Percentiles rank a stretch among this genome's conserved stretches.
Evolutionary conservation across 2,329 filamentous ascomycete genomes (phyloP).

Genomic region (Paecilomyces fulvus): DNA sequence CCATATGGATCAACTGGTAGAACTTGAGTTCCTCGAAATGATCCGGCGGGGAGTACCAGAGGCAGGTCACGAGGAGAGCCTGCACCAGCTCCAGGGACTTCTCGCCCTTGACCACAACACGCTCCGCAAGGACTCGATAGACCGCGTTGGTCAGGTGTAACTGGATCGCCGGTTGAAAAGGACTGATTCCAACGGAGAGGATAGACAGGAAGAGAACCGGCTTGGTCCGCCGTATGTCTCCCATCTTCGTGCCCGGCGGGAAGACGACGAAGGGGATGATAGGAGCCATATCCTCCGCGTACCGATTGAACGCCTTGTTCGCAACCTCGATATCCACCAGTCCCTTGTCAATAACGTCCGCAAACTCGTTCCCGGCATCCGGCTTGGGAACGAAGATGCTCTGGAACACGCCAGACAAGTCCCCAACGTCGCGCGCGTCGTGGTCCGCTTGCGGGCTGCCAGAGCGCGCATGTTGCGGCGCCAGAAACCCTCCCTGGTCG

Average conservation of each 20-base stretch:
- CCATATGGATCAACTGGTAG: conserved; percentile 76
- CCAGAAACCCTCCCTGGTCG: conserved; percentile 6
- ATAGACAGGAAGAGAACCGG: conserved; percentile 53
- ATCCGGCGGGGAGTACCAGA: conserved; percentile 81
- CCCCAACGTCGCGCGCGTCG: conserved; percentile 12
- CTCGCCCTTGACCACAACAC: conserved; percentile 64
- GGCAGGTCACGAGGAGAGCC: conserved; percentile 62
- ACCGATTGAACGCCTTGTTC: conserved; percentile 49
- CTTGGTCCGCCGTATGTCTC: conserved; percentile 48
- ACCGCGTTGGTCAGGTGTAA: conserved; percentile 58
- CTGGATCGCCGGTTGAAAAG: conserved; percentile 49
- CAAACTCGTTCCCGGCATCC: conserved; percentile 21
- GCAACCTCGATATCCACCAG: conserved; percentile 46
- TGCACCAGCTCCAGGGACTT: conserved; percentile 81
- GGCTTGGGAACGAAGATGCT: conserved; percentile 7
- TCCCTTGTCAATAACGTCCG: conserved; percentile 41
- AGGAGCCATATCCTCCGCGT: conserved; percentile 45
- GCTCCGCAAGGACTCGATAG: conserved; percentile 65
- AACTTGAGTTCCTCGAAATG: conserved; percentile 82
- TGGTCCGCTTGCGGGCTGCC: neutral
- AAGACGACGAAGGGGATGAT: conserved; percentile 53
- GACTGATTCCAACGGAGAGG: conserved; percentile 45
- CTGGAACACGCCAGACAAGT: neutral
- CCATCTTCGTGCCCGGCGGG: conserved; percentile 44
- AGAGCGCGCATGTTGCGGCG: conserved; percentile 9